These are phyloP conservation scores for Heliamphora pulchella DNA, from an alignment of 179 eudicot species.

Conservation along the genomic window DNA sequence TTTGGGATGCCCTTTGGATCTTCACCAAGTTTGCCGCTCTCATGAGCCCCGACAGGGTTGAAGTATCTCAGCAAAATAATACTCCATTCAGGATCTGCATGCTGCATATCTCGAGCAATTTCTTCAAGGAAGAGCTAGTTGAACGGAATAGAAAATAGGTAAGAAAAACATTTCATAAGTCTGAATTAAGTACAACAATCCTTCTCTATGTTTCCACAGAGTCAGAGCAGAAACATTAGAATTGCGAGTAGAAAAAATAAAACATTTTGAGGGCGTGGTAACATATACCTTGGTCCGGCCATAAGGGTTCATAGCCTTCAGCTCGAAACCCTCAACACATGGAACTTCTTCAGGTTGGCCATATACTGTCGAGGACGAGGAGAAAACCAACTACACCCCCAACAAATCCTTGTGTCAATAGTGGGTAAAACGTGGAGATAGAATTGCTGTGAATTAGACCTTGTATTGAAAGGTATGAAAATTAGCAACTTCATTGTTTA, in stretches of 20 bases:
- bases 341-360: constrained; percentile 86
- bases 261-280: background rate
- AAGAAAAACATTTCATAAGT: background rate
- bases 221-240: background rate
- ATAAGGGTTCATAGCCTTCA: constrained; percentile 83
- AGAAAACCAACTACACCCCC: constrained; percentile 68
- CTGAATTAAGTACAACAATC: background rate
- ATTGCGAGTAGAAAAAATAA: background rate
- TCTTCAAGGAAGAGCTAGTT: constrained; percentile 74
- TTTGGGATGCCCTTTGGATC: constrained; percentile 89
- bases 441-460: background rate
- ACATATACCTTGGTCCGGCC: constrained; percentile 77
- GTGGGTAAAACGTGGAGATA: background rate
- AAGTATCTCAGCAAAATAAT: constrained; percentile 76
- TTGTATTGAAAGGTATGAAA: background rate
- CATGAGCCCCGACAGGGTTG: constrained; percentile 94
- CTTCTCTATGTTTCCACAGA: background rate
- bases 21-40: constrained; percentile 84
- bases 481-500: background rate
- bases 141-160: background rate
- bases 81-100: constrained; percentile 70
- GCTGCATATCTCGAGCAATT: constrained; percentile 69
- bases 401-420: constrained; percentile 11
- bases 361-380: constrained; percentile 88
- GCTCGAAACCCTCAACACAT: constrained; percentile 62